Base-by-base conservation (phyloP, 257 asterid species). In the Solanum tarijense region DNA sequence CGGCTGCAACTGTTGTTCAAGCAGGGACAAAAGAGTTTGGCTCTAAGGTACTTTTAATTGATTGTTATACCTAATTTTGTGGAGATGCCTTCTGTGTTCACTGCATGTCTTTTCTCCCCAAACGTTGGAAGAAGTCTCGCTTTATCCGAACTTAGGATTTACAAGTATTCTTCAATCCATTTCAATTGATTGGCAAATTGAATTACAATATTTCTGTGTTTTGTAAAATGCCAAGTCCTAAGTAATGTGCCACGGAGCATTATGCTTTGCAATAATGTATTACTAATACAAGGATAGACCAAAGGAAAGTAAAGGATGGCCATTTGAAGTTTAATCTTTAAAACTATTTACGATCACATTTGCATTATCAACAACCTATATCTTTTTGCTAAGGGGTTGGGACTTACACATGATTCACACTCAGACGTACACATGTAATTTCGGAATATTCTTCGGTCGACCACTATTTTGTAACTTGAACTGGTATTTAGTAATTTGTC, bases 1-100 rank as follows among this genome's bases (percentile, higher is more conserved):
- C 98, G 0, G 98, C 98, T 29, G 98, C 98, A 9, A 94, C 46
- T 89, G 98, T 93, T 89, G 96, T 96, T 89, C 98, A 96, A 89
- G 95, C 98, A 41, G 98, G 98, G 89, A 93, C 96, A 5, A 94
- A 92, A 91, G 99, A 96, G 90, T 39, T 96, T 81, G 90, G 96
- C 83, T 90, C 98, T 34, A 95, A 93, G 98, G 98, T 96, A 88
- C 75, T 78, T 87, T 32, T 23, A 29, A 82, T 55, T 35, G 43
- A 31, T 35, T 48, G 38, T 18, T 82, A 29, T 10, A 82, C 69
- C 58, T 31, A 16, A 82, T 43, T 43, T 27, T 79, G 39, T 43
- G 85, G 65, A 79, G 38, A 46, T 79, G 85, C 58, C 18, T 52
- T 82, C 85, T 29, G 27, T 35, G 48, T 32, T 71, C 34, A 12